Base-by-base conservation (phyloP, 768 basidiomycete genomes). In the Cyathus striatus region DNA sequence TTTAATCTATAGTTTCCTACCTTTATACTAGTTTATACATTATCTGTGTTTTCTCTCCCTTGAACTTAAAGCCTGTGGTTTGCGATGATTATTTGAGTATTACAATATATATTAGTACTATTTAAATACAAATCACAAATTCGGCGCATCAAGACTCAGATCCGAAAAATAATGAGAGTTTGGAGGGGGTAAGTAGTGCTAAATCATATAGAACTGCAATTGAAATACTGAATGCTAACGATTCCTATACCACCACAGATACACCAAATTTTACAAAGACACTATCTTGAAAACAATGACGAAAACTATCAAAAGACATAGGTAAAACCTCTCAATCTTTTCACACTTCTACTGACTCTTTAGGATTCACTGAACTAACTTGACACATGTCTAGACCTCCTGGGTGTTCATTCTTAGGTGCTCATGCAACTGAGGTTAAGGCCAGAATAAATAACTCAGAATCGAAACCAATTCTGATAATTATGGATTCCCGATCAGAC, bases 391-490 rank as follows among this genome's bases (percentile, higher is more conserved):
- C 56, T 20, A 23, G 51, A 23, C 61, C 62, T 2, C 51, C 63
- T 1, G 66, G 65, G n/a, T 59, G 57, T 37, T 26, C 62, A 1
- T 65, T 66, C 40, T 42, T 68, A n/a, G 65, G 66, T 12, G 21
- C 63, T 6, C 44, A 54, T 25, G 60, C 63, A 23, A 60, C 54
- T 1, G 30, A 50, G 24, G 16, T 43, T 4, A 9, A 7, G 2
- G 46, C 37, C 0, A 20, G 23, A 4, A 14, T 56, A 2, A 40
- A 39, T 2, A n/a, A 22, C 20, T 9, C 10, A 6, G n/a, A 40
- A 23, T 43, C n/a, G 3, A 40, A 46, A 10, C 34, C 43, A 1
- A 44, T 44, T 0, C 22, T 14, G 2, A 41, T 56, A 10, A 56
- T 55, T 14, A 35, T 61, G 2, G 66, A 66, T 38, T 62, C 62